phyloP scores from a whole-genome alignment of 768 basidiomycete genomes.

The Tylopilus balloui region DNA sequence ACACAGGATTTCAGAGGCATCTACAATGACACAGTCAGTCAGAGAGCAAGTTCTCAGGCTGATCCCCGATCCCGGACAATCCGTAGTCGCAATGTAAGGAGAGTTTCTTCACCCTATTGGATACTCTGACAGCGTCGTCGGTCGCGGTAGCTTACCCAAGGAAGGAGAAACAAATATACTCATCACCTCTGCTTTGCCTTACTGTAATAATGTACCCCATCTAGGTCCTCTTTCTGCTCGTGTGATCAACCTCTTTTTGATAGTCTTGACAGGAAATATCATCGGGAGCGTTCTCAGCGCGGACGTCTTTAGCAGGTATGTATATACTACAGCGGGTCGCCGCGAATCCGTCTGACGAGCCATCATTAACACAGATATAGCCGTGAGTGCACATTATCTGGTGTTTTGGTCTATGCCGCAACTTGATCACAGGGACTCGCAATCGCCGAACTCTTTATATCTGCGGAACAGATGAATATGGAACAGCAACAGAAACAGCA shows the following conservation, averaged over 20 bases:
- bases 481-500: conserved; percentile 98
- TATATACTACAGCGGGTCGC: conserved; percentile 7
- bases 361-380: conserved; percentile 44
- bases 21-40: conserved; percentile 49
- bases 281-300: conserved; percentile 96
- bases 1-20: neutral
- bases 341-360: conserved; percentile 1
- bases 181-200: conserved; percentile 93
- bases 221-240: conserved; percentile 50
- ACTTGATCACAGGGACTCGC: conserved; percentile 44
- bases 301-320: conserved; percentile 91
- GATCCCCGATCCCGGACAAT: conserved; percentile 49
- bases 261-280: conserved; percentile 58
- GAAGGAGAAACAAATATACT: conserved; percentile 84
- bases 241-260: conserved; percentile 8
- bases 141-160: conserved; percentile 57
- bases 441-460: conserved; percentile 91
- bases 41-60: conserved; percentile 49
- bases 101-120: neutral
- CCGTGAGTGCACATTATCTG: conserved; percentile 39
- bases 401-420: neutral
- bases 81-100: conserved; percentile 45
- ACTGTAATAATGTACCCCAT: conserved; percentile 97
- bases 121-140: neutral
- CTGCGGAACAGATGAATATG: conserved; percentile 99